These are phyloP conservation scores for Brachypodium distachyon DNA, from an alignment of 202 grass and related monocot species.

Conservation along the genomic window DNA sequence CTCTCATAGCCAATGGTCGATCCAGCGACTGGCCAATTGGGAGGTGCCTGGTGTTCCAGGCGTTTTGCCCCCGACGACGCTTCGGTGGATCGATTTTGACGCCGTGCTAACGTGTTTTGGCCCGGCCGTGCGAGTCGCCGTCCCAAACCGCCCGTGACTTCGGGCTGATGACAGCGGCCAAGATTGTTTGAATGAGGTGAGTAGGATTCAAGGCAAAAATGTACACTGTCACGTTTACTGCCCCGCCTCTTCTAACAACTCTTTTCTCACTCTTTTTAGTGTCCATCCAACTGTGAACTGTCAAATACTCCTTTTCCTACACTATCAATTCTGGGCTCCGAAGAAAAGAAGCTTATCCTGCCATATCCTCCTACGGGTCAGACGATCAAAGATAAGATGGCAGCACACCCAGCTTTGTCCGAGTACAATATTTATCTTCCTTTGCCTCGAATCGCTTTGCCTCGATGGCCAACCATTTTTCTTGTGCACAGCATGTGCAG, in stretches of 20 bases:
- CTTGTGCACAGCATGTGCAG: background rate
- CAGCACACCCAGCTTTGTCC: constrained; percentile 15
- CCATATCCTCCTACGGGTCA: background rate
- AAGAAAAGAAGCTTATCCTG: constrained; percentile 16
- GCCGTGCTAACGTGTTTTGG: constrained; percentile 25
- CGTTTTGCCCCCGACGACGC: background rate
- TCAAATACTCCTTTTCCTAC: too few relatives aligned
- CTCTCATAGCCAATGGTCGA: too few relatives aligned
- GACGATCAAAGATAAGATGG: constrained; percentile 23
- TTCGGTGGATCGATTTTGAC: constrained; percentile 7
- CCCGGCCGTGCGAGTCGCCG: background rate
- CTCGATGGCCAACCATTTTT: background rate
- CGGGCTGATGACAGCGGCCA: background rate
- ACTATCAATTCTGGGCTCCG: too few relatives aligned
- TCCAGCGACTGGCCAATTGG: background rate
- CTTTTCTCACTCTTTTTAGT: too few relatives aligned
- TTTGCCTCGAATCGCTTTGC: background rate
- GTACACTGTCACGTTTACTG: too few relatives aligned
- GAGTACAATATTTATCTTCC: background rate
- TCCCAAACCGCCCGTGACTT: background rate
- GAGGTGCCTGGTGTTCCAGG: background rate
- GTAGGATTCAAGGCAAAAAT: too few relatives aligned
- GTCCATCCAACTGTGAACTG: too few relatives aligned
- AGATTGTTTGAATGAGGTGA: background rate
- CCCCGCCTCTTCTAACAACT: too few relatives aligned